A percentile compares a stretch with the other conserved stretches of the same genome.
Evolutionary conservation across 371 early-diverging fungal species (phyloP).

Genomic region (Blastocladiella emersonii): DNA sequence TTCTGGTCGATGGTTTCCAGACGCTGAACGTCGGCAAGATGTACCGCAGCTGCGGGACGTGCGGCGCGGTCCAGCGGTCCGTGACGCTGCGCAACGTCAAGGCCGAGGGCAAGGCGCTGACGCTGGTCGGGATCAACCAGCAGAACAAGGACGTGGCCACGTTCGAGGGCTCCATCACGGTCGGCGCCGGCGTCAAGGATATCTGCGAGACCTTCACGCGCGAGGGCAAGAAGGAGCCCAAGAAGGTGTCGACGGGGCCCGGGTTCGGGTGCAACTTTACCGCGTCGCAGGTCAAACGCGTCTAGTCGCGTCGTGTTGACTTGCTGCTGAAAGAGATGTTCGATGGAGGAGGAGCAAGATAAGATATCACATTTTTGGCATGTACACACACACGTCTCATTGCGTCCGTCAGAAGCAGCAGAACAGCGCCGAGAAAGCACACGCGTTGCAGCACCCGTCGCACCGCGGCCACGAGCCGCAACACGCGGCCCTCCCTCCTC

Average conservation of each 20-base stretch:
- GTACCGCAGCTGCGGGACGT: neutral
- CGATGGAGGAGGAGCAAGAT: no score
- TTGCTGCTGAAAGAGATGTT: no score
- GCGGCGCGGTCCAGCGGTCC: neutral
- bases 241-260: neutral
- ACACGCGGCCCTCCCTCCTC: no score
- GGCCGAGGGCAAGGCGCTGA: neutral
- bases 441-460: no score
- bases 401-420: no score
- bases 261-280: neutral
- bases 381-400: no score
- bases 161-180: neutral
- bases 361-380: no score
- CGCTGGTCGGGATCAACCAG: neutral
- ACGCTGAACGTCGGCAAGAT: neutral
- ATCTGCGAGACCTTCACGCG: neutral
- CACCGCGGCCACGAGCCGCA: no score
- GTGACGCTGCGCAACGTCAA: neutral
- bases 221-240: neutral
- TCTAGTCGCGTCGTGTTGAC: no score
- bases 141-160: neutral
- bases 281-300: neutral
- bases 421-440: no score
- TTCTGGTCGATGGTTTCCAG: neutral
- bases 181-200: neutral